Percentiles rank a stretch among this genome's conserved stretches.
Conservation (phyloP, 2,329 filamentous ascomycete genomes). For the Paecilomyces dactylethromorphus region DNA sequence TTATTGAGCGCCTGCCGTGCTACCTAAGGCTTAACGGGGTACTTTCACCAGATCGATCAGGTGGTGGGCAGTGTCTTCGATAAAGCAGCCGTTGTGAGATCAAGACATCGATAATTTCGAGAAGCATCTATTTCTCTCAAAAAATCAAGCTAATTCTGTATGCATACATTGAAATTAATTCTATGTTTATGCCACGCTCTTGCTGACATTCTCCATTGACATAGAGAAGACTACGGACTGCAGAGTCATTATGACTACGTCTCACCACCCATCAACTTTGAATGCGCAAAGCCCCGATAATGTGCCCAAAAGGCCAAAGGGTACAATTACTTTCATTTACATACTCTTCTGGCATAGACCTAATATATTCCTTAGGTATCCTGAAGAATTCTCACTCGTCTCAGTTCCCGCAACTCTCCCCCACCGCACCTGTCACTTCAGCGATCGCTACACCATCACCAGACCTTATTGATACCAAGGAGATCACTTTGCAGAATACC, state of each 20-base stretch:
- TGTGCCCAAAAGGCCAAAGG: background rate
- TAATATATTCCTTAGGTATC: constrained; percentile 58
- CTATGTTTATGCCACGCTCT: background rate
- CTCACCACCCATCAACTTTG: background rate
- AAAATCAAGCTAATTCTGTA: background rate
- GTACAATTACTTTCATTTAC: background rate
- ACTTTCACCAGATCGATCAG: background rate
- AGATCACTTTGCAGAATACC: constrained; percentile 89
- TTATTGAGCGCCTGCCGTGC: background rate
- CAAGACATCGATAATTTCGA: background rate
- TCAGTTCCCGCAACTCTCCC: constrained; percentile 48
- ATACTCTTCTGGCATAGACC: background rate
- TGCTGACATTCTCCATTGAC: background rate
- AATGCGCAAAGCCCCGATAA: background rate
- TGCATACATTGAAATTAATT: background rate
- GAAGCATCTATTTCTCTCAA: background rate
- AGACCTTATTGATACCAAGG: constrained; percentile 59
- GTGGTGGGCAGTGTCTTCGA: background rate
- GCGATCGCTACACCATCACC: constrained; percentile 20
- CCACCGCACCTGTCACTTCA: constrained; percentile 22
- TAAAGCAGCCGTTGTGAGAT: background rate
- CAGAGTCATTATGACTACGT: background rate
- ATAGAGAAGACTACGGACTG: background rate
- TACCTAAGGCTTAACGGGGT: background rate
- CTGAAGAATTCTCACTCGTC: constrained; percentile 76